Base-by-base conservation (phyloP, 345 rosid species). In the Odontarrhena argentea region DNA sequence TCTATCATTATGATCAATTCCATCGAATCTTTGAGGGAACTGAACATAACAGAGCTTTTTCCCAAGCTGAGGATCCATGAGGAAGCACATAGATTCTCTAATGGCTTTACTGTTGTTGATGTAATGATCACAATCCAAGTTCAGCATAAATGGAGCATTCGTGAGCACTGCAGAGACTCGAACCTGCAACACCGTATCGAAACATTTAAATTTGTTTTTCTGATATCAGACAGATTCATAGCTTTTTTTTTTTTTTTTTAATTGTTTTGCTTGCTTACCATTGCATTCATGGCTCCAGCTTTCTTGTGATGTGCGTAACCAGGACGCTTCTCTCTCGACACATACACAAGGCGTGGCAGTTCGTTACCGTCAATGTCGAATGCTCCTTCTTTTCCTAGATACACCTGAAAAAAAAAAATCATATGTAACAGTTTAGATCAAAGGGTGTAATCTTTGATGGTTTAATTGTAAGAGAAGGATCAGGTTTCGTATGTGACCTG, bases 251-350 rank as follows among this genome's bases (percentile, higher is more conserved):
- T 18, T 18, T 18, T 18, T 18, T 0, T 55, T 45, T 36, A n/a
- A n/a, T n/a, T 24, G 9, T 6, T 47, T 50, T 50, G 22, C 3
- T 42, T 30, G 57, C 81, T 75, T 63, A 92, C 98, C 79, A 88
- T 77, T 77, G 97, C 94, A 77, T 93, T 93, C 98, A 86, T 86
- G 69, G 98, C 97, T 74, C 98, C 98, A 6, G 97, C 98, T 81
- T 93, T 93, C 92, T 93, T 93, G 86, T 93, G 98, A 68, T 93
- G 98, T 5, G 58, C 78, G 74, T 93, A 88, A 48, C 98, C 92
- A 48, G 98, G 98, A 25, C 98, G 81, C 72, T 93, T 93, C 83
- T 93, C 98, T 73, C 98, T 90, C 4, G 98, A 93, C 42, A 93
- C 98, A 44, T 93, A 93, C 24, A 93, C 97, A 11, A 93, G 92